Conservation (phyloP, 2,329 filamentous ascomycete genomes). For the Blastomyces emzantsi region DNA sequence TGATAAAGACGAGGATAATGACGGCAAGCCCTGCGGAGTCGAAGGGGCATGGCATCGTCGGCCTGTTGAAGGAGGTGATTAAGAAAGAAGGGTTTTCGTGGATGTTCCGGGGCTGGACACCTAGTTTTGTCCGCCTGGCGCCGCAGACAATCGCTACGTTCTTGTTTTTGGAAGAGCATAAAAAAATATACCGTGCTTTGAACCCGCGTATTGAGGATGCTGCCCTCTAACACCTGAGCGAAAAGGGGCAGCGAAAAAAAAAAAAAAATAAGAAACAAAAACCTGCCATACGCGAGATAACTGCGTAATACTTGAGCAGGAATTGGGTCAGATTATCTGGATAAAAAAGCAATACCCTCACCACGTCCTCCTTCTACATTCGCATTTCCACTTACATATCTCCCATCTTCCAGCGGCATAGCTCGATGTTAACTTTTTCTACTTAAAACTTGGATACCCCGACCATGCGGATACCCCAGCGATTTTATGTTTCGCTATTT, state of each 20-base stretch:
- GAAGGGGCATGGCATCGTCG: constrained; percentile 38
- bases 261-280: background rate
- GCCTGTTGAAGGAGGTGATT: constrained; percentile 46
- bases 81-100: constrained; percentile 51
- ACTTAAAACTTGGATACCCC: background rate
- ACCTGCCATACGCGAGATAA: background rate
- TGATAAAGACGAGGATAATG: constrained; percentile 60
- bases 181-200: constrained; percentile 49
- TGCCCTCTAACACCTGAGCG: background rate
- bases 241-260: background rate
- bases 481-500: background rate
- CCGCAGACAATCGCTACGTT: constrained; percentile 60
- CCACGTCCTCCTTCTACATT: background rate
- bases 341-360: background rate
- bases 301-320: too few relatives aligned
- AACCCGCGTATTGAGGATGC: constrained; percentile 50
- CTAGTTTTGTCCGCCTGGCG: constrained; percentile 56
- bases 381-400: background rate
- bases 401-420: background rate
- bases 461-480: background rate
- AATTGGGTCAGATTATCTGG: background rate
- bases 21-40: constrained; percentile 39
- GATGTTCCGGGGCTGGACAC: constrained; percentile 60
- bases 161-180: constrained; percentile 58
- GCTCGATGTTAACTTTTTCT: background rate